These are phyloP conservation scores for Pseudopediastrum boryanum DNA, from an alignment of 139 green algal species.

Conservation along the genomic window DNA sequence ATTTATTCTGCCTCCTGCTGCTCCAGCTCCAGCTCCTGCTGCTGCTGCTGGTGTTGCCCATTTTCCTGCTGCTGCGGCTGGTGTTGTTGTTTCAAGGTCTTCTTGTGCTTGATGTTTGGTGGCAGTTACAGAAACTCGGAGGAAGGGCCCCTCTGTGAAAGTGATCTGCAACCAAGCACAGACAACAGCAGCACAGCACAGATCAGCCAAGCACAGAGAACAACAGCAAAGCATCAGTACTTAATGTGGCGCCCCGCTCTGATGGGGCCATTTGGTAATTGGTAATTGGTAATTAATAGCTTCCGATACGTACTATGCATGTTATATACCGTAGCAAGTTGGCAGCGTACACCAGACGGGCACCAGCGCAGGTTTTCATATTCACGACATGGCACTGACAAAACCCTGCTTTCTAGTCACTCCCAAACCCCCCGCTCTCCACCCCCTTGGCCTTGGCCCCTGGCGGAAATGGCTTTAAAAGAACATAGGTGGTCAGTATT, in stretches of 20 bases:
- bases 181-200: not conserved
- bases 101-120: conserved; percentile 40
- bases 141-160: conserved; percentile 36
- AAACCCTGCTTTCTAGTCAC: too few relatives aligned
- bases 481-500: too few relatives aligned
- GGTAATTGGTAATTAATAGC: too few relatives aligned
- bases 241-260: not conserved
- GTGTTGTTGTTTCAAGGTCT: conserved; percentile 25
- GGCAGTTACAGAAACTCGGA: conserved; percentile 47
- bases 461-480: too few relatives aligned
- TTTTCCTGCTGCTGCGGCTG: conserved; percentile 1
- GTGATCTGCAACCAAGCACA: conserved; percentile 29
- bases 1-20: not conserved
- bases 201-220: not conserved
- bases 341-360: too few relatives aligned
- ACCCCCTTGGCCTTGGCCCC: too few relatives aligned
- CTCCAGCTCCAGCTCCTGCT: not conserved
- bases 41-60: conserved; percentile 15
- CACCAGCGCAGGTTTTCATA: too few relatives aligned
- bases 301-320: too few relatives aligned
- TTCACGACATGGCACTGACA: too few relatives aligned
- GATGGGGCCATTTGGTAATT: not conserved
- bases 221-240: too few relatives aligned
- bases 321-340: too few relatives aligned
- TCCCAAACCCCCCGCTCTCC: too few relatives aligned